Conservation (phyloP, 805 yeast genomes). For the Lachancea kluyveri region DNA sequence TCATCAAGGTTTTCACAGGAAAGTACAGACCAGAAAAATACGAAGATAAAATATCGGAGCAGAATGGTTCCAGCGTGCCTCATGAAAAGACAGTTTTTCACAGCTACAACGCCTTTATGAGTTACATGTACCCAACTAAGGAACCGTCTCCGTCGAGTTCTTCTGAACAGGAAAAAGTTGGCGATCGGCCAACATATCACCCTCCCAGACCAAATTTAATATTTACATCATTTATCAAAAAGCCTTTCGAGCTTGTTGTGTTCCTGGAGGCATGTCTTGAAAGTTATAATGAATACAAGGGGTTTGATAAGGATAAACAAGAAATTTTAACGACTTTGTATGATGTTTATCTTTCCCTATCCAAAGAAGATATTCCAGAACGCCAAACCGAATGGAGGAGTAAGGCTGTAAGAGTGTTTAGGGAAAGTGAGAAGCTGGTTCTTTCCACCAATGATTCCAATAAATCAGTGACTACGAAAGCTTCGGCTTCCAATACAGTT, state of each 20-base stretch:
- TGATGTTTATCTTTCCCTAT: conserved; percentile 70
- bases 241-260: conserved; percentile 82
- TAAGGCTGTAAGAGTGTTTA: conserved; percentile 54
- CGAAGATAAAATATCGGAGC: conserved; percentile 3
- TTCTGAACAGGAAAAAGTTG: conserved; percentile 5
- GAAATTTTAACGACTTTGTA: conserved; percentile 73
- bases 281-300: conserved; percentile 70
- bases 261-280: conserved; percentile 88
- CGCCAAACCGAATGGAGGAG: conserved; percentile 48
- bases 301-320: conserved; percentile 56
- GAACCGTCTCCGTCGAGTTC: conserved; percentile 17
- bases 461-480: conserved; percentile 3
- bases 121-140: conserved; percentile 40
- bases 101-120: conserved; percentile 53
- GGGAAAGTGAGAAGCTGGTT: conserved; percentile 41
- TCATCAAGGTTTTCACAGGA: conserved; percentile 88
- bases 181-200: conserved; percentile 60
- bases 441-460: conserved; percentile 38
- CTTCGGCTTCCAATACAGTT: conserved; percentile 9
- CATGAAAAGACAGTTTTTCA: conserved; percentile 36
- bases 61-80: conserved; percentile 5
- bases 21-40: conserved; percentile 47
- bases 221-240: conserved; percentile 79
- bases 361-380: conserved; percentile 35
- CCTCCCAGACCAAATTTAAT: conserved; percentile 89